Evolutionary conservation across 805 yeast genomes (phyloP), one percentile per base, ranked within the genome.

Genomic region (Saturnispora kantuleensis): DNA sequence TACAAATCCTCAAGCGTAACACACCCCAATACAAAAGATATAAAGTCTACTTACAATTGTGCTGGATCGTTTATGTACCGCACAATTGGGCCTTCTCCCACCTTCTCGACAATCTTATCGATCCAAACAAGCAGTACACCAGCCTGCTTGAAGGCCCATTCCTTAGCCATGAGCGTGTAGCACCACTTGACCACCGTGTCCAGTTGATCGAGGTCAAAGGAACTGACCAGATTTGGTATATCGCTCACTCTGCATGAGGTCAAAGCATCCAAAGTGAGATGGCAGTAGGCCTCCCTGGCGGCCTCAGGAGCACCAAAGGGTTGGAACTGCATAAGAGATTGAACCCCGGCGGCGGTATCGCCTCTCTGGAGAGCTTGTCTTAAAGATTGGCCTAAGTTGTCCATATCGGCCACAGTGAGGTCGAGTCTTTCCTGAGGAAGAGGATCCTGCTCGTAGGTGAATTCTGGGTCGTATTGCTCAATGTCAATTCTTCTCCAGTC

Each of bases 401-500:
- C 74, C 38, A 86, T 66, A 39, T 83, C 86, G 34, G 68, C 73
- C 42, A 61, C 60, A 34, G 70, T 66, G 43, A 77, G 71, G 1
- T 74, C 68, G 7, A 74, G 72, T 33, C 50, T 47, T 30, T 48
- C 51, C 37, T 58, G 60, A 8, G 74, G 73, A 29, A 52, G 43
- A 31, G 54, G 55, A 41, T 62, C 66, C 12, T 53, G 48, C 11
- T 48, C 55, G 41, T 57, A 62, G 35, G 58, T 79, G 54, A 74
- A 75, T 39, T 89, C 96, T 3, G 95, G 84, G 58, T 89, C 96
- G 52, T 79, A 79, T 13, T 87, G 84, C 64, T 93, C 97, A 44
- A 93, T 80, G 62, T 93, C 96, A 55, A 90, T 86, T 73, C 93
- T 79, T 75, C 98, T 83, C 95, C 95, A 84, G 59, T 82, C 88